A percentile compares a stretch with the other conserved stretches of the same genome.
phyloP scores from a whole-genome alignment of 2,329 filamentous ascomycete genomes.

The Pseudogymnoascus sp. region DNA sequence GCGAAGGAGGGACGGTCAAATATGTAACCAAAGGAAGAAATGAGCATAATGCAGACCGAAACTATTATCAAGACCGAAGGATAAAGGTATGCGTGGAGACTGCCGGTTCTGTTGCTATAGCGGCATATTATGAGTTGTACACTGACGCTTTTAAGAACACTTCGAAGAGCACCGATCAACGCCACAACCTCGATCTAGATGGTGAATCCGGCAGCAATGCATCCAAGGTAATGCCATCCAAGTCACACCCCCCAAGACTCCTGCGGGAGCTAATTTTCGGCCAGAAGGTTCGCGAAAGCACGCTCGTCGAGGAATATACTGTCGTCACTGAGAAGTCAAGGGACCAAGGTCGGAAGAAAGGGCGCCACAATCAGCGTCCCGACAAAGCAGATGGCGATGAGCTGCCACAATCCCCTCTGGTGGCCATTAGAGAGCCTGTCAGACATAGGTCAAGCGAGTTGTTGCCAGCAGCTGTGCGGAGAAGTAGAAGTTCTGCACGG shows the following conservation, averaged over 20 bases:
- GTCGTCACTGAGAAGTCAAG: neutral
- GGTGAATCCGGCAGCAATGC: neutral
- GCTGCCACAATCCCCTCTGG: neutral
- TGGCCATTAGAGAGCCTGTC: neutral
- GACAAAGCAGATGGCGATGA: neutral
- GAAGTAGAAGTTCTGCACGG: neutral
- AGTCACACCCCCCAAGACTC: neutral
- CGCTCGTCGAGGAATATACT: neutral
- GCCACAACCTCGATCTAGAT: neutral
- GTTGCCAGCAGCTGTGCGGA: neutral
- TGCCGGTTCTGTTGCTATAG: neutral
- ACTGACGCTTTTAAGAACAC: neutral
- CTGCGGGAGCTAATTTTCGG: neutral
- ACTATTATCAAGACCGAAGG: conserved; percentile 5
- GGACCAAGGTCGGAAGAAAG: neutral
- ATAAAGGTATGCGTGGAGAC: neutral
- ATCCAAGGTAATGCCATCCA: conserved; percentile 1
- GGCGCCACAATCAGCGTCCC: neutral
- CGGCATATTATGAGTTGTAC: neutral
- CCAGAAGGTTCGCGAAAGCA: neutral
- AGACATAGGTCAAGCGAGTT: neutral
- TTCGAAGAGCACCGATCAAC: neutral
- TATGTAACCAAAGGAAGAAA: neutral
- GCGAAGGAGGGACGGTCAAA: neutral
- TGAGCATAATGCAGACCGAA: neutral